A percentile compares a stretch with the other conserved stretches of the same genome.
Evolutionary conservation across 2,329 filamentous ascomycete species (phyloP).

Genomic region (Coniochaeta sp.): DNA sequence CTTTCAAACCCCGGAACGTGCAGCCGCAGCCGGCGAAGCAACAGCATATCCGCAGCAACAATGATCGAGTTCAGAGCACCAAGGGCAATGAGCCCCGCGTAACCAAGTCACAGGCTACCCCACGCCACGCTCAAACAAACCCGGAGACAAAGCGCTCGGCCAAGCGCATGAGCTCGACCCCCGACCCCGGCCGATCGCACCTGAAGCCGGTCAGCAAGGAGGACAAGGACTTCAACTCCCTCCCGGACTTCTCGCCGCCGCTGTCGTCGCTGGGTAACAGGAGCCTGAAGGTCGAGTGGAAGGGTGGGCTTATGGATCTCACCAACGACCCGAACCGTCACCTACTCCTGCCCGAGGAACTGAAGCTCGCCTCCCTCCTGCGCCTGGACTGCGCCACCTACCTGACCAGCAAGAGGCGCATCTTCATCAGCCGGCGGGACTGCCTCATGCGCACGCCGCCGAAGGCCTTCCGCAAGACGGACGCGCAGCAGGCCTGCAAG

Average conservation of each 20-base stretch:
- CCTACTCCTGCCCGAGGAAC: conserved; percentile 72
- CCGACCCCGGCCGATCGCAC: conserved; percentile 40
- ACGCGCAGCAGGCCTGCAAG: conserved; percentile 93
- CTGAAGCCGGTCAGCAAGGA: conserved; percentile 62
- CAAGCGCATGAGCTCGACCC: conserved; percentile 35
- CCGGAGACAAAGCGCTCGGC: conserved; percentile 21
- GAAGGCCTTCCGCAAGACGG: conserved; percentile 91
- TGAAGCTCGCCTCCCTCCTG: conserved; percentile 68
- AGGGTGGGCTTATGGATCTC: conserved; percentile 71
- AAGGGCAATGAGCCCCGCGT: conserved; percentile 8
- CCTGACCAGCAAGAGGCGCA: conserved; percentile 84
- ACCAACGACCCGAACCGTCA: conserved; percentile 61
- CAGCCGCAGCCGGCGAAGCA: conserved; percentile 24
- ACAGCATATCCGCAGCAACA: conserved; percentile 11
- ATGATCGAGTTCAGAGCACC: conserved; percentile 25
- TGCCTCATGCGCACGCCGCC: conserved; percentile 44
- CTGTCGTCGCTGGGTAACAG: conserved; percentile 57
- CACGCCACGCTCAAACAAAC: conserved; percentile 26
- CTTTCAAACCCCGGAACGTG: conserved; percentile 21
- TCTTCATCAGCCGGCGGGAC: conserved; percentile 72
- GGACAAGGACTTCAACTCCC: conserved; percentile 70
- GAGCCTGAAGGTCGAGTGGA: conserved; percentile 80
- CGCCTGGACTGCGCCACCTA: conserved; percentile 84
- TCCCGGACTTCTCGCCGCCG: conserved; percentile 69
- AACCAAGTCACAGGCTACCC: conserved; percentile 13